A percentile compares a stretch with the other conserved stretches of the same genome.
phyloP scores from a whole-genome alignment of 2,329 filamentous ascomycete species.

The Talaromyces sp. region DNA sequence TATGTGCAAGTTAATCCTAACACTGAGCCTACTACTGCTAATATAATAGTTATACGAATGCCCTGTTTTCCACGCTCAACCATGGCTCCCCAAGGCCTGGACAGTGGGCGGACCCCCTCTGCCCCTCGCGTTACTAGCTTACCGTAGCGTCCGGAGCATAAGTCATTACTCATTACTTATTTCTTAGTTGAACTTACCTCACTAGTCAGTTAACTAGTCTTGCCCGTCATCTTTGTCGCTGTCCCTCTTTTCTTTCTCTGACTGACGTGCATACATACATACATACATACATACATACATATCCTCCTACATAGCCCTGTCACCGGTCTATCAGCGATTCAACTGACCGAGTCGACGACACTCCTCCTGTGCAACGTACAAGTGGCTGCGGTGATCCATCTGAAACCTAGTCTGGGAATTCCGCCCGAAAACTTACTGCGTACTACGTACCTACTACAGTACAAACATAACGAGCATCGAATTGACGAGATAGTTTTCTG shows the following conservation, averaged over 20 bases:
- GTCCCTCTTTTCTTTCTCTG: background rate
- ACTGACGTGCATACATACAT: background rate
- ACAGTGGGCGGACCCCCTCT: slow-evolving; percentile 5
- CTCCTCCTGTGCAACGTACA: background rate
- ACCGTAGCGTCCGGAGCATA: background rate
- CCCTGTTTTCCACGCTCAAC: background rate
- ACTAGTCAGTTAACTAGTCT: background rate
- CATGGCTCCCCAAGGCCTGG: slow-evolving; percentile 3
- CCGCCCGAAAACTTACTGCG: slow-evolving; percentile 3
- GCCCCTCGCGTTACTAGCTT: slow-evolving; percentile 8
- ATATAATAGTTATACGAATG: background rate
- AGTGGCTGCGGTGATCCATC: slow-evolving; percentile 3
- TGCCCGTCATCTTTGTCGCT: background rate
- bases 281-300: slow-evolving; percentile 5
- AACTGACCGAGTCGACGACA: background rate
- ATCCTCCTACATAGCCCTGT: slow-evolving; percentile 4
- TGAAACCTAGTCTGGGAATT: slow-evolving; percentile 9
- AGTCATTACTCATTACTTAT: background rate
- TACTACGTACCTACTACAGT: no score
- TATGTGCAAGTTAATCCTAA: no score
- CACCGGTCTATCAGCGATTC: background rate
- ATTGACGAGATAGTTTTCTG: background rate
- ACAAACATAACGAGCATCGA: background rate
- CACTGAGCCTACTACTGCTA: no score
- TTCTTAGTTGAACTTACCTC: no score